A percentile compares a stretch with the other conserved stretches of the same genome.
Conservation (phyloP, 345 rosid species). For the Lepidium didymum region DNA sequence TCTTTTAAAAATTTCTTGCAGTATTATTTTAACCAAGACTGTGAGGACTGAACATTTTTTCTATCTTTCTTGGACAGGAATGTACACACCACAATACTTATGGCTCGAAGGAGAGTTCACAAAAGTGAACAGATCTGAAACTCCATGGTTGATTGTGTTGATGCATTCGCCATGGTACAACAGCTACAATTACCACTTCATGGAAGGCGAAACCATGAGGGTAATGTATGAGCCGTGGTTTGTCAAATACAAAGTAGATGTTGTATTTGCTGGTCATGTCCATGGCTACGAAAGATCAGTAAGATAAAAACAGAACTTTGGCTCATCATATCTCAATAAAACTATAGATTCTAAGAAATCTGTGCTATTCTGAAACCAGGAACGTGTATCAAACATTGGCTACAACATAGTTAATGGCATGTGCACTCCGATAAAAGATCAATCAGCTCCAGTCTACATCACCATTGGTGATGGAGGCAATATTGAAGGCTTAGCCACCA, state of each 20-base stretch:
- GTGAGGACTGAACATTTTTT: not conserved
- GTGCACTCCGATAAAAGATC: constrained; percentile 53
- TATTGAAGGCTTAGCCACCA: constrained; percentile 67
- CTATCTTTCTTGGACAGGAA: constrained; percentile 35
- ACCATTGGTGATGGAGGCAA: constrained; percentile 93
- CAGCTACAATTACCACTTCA: constrained; percentile 85
- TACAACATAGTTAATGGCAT: constrained; percentile 57
- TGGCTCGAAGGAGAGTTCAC: constrained; percentile 75
- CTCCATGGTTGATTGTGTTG: constrained; percentile 86
- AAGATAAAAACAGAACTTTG: constrained; percentile 27
- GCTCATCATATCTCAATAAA: not conserved
- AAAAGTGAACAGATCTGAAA: constrained; percentile 75
- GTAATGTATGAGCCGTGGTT: constrained; percentile 86
- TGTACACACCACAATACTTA: constrained; percentile 67
- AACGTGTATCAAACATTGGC: constrained; percentile 73
- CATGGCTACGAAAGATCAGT: constrained; percentile 95
- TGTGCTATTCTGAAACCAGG: constrained; percentile 35
- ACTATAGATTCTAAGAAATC: not conserved
- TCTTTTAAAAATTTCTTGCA: not conserved
- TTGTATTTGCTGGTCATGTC: constrained; percentile 87
- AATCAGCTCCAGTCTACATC: constrained; percentile 70
- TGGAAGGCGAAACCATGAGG: constrained; percentile 98
- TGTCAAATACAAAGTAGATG: constrained; percentile 68
- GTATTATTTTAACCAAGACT: not conserved
- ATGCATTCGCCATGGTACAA: constrained; percentile 89